Evolutionary conservation across 345 rosid genomes (phyloP).

Genomic region (Syzygium aromaticum): DNA sequence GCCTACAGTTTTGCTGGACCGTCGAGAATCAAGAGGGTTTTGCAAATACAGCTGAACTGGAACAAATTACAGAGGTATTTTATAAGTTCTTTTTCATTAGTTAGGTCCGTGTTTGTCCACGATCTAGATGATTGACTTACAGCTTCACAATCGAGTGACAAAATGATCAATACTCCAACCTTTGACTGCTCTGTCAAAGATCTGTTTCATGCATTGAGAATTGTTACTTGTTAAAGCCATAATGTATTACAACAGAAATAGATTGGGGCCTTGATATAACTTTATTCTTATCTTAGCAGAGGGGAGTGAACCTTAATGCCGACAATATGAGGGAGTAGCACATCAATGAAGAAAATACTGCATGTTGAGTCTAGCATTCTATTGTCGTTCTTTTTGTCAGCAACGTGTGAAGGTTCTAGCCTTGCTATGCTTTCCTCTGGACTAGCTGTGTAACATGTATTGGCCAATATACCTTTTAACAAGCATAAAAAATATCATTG

Average conservation of each 20-base stretch:
- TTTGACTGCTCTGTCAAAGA: neutral
- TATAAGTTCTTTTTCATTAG: neutral
- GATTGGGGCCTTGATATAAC: neutral
- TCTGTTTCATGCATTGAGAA: neutral
- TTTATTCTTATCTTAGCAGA: neutral
- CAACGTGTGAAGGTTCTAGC: neutral
- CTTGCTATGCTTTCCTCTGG: neutral
- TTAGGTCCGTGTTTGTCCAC: neutral
- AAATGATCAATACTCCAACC: neutral
- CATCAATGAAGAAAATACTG: neutral
- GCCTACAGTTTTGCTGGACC: slow-evolving; percentile 97
- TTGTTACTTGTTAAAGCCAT: neutral
- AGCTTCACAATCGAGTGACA: neutral
- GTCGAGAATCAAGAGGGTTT: slow-evolving; percentile 85
- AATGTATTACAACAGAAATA: neutral
- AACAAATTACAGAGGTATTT: slow-evolving; percentile 71
- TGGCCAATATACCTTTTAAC: neutral
- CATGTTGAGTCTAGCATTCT: neutral
- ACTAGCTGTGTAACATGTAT: neutral
- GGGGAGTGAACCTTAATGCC: neutral
- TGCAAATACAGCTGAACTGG: slow-evolving; percentile 69
- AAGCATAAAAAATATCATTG: neutral
- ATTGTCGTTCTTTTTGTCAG: neutral
- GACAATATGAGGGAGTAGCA: neutral
- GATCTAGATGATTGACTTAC: neutral